Evolutionary conservation across 2,329 filamentous ascomycete genomes (phyloP), one percentile per base, ranked within the genome.

Genomic region (Xylariaceae sp.): DNA sequence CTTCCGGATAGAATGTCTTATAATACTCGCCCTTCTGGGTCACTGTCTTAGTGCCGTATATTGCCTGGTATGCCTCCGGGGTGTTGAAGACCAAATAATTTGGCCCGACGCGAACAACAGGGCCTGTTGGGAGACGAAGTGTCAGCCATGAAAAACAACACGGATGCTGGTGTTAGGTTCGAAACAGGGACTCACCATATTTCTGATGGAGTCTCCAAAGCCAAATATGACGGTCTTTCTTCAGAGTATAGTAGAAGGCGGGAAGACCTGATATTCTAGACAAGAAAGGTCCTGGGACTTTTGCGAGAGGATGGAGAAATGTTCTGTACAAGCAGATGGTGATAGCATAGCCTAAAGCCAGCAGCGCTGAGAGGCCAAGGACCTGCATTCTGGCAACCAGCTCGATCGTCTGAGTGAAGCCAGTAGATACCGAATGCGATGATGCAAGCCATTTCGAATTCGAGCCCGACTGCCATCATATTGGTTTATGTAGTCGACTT

Each of bases 301-400:
- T 41, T 5, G 44, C 35, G 11, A 46, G 36, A 39, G 44, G 44
- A 39, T 46, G 44, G 14, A 46, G 31, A 19, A 40, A 46, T 19
- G 40, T 17, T 39, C 44, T 46, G 27, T 46, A 46, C 19, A 41
- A 15, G 15, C 9, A 19, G 14, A 41, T 17, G 22, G 14, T 18
- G 15, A 44, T 32, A 15, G 18, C 14, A 33, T 15, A 44, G 11
- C 27, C 14, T 18, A 44, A n/a, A 18, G 27, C 14, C 11, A 44
- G 42, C 7, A 32, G n/a, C 39, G 22, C 19, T 30, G 30, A 22
- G 7, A 42, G 39, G 5, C 17, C 18, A 27, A 42, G 39, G 10
- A 14, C 5, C 12, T 36, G 12, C 33, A 36, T 36, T 36, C 33
- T 27, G 22, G 22, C 22, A 27, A 27, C 22, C 22, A 27, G 22